Base-by-base conservation (phyloP, 495 filamentous ascomycete genomes). In the Penicillium pulvis region DNA sequence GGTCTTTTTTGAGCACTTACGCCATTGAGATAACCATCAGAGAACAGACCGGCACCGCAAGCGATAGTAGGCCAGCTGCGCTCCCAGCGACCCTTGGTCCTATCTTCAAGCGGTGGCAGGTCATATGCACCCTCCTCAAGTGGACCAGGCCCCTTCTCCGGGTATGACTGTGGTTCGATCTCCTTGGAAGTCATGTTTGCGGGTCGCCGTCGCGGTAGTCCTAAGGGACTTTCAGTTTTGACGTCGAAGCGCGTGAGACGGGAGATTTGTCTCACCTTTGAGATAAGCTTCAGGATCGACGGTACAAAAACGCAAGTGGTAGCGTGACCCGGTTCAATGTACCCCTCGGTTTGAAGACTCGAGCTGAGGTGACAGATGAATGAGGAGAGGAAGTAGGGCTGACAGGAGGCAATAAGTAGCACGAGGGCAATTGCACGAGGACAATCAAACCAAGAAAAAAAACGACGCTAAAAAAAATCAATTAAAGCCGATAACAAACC, bases 1-100 rank as follows among this genome's bases (percentile, higher is more conserved):
- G 1, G 17, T 19, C 7, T 14, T 33, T 31, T n/a, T 52, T 4
- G 39, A 26, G 24, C 5, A 71, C 68, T 50, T 70, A 87, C 89
- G 55, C 87, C 88, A 76, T 95, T 93, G 67, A 96, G 81, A 70
- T 96, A 96, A 12, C 92, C 92, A 70, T 97, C 92, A 17, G 89
- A 91, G 71, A 95, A 96, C 4, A 96, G 78, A 60, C 92, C 92
- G 43, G 92, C 90, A 57, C 92, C 92, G 63, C 92, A 96, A 48
- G 92, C 91, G 51, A 94, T 85, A 1, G 82, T 83, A 14, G 85
- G 85, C 83, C 84, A 86, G 48, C 81, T 77, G 51, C 83, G 78
- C 58, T 88, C 81, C 84, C 84, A 87, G 51, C 76, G 75, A 41
- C 71, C 63, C 59, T 85, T 85, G 16, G 65, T 53, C 9, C 60